These are phyloP conservation scores for Sporothrix globosa DNA, from an alignment of 2,329 filamentous ascomycete genomes.

Conservation along the genomic window DNA sequence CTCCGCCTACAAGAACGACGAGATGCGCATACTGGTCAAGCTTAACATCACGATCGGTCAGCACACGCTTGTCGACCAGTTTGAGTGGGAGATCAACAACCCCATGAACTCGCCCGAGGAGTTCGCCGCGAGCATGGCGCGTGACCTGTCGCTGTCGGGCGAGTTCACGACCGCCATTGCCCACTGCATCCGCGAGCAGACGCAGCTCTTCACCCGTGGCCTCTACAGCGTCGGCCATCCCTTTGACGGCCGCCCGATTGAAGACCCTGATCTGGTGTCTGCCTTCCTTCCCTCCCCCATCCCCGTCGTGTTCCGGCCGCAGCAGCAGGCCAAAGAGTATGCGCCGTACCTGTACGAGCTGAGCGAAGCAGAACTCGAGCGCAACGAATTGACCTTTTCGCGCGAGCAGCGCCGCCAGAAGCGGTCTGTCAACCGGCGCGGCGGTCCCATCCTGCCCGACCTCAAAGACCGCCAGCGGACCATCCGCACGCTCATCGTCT, in stretches of 20 bases:
- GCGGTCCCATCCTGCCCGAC: constrained; percentile 91
- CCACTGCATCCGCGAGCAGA: constrained; percentile 95
- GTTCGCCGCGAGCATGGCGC: constrained; percentile 86
- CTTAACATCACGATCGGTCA: constrained; percentile 96
- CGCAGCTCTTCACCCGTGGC: constrained; percentile 90
- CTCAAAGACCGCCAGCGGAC: constrained; percentile 93
- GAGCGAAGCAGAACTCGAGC: constrained; percentile 84
- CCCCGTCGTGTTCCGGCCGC: constrained; percentile 80
- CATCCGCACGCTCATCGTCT: constrained; percentile 88
- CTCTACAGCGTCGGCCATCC: constrained; percentile 91
- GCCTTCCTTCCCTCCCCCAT: constrained; percentile 87
- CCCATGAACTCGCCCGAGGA: constrained; percentile 91
- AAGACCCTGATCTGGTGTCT: constrained; percentile 84
- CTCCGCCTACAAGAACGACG: constrained; percentile 94
- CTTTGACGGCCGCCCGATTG: constrained; percentile 90
- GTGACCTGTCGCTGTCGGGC: constrained; percentile 85
- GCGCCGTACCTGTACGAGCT: constrained; percentile 93
- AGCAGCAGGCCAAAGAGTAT: constrained; percentile 92
- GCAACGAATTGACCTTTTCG: constrained; percentile 89
- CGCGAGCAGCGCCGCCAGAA: constrained; percentile 94
- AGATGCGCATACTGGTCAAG: constrained; percentile 96
- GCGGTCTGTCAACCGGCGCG: constrained; percentile 88
- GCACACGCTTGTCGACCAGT: constrained; percentile 92
- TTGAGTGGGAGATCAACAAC: constrained; percentile 99
- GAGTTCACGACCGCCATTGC: constrained; percentile 98